Base-by-base conservation (phyloP, 192 early-diverging fungal species). In the Coemansia sp. region DNA sequence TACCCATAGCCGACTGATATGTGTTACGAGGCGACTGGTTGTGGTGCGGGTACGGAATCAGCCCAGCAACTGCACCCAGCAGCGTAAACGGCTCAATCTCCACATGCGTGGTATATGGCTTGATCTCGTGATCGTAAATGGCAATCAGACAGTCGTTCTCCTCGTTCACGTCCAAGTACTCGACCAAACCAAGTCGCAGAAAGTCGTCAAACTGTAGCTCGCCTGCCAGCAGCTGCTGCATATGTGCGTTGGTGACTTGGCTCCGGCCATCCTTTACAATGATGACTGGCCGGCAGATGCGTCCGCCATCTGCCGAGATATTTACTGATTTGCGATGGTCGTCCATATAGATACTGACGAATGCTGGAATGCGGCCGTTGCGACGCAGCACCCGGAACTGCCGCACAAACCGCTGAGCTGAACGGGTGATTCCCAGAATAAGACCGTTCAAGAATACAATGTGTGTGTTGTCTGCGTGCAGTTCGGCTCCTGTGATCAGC, bases 1-100 rank as follows among this genome's bases (percentile, higher is more conserved):
- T 98, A 59, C 93, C 93, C 96, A 98, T 98, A 70, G 94, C 94
- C 55, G 89, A 96, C 82, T 97, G 96, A 72, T 96, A 97, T 13
- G 94, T 96, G 81, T 96, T 96, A 78, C 96, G 88, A 28, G 96
- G 94, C 52, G 91, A 93, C 79, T 98, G 96, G 75, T 98, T 98
- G 80, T 98, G 96, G 74, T 98, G 92, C 37, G 94, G 94, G 69
- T 93, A 98, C 35, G 96, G 96, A 84, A 98, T 96, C 40, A 98
- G 72, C 6, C 94, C 94, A n/a, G 96, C 96, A 13, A 97, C 94
- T 15, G 92, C 93, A 41, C 96, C 96, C 40, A 98, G 82, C 41
- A 98, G 81, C 36, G 93, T 95, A 55, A 96, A 96, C 15, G 94
- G 92, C 42, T 94, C 91, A 55, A 98, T 98, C 70, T 98, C 96